Conservation (phyloP, 345 rosid genomes). For the Eucalyptus cloeziana region DNA sequence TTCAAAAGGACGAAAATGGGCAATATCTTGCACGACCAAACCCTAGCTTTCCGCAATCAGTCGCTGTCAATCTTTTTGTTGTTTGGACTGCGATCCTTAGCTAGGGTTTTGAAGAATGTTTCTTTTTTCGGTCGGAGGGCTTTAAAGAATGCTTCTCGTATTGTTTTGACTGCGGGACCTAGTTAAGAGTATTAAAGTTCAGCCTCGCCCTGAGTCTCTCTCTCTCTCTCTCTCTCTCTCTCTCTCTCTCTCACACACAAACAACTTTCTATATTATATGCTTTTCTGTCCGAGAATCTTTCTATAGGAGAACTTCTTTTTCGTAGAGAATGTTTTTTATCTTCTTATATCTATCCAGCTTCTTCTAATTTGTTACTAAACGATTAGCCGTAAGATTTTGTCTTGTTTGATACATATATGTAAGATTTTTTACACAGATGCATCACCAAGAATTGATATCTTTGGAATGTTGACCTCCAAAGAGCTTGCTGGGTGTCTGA, state of each 20-base stretch:
- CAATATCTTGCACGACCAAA: not conserved
- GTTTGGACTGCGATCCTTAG: too few species aligned
- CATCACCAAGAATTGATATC: not conserved
- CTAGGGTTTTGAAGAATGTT: too few species aligned
- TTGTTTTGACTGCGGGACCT: too few species aligned
- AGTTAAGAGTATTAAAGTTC: too few species aligned
- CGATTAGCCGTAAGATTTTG: not conserved
- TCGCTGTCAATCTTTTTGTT: not conserved
- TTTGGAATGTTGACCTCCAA: not conserved
- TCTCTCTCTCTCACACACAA: not conserved
- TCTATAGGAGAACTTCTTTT: not conserved
- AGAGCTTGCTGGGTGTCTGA: not conserved
- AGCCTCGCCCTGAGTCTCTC: not conserved
- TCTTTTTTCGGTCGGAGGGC: too few species aligned
- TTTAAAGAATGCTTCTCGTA: too few species aligned
- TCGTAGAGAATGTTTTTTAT: not conserved
- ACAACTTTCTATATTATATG: not conserved
- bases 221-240: not conserved
- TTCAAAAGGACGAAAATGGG: not conserved
- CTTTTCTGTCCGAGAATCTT: not conserved
- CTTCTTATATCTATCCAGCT: not conserved
- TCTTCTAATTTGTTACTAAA: not conserved
- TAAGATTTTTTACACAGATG: not conserved
- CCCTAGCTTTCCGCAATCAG: not conserved
- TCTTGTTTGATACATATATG: not conserved